Base-by-base conservation (phyloP, 371 early-diverging fungal species). In the Parasitella parasitica region DNA sequence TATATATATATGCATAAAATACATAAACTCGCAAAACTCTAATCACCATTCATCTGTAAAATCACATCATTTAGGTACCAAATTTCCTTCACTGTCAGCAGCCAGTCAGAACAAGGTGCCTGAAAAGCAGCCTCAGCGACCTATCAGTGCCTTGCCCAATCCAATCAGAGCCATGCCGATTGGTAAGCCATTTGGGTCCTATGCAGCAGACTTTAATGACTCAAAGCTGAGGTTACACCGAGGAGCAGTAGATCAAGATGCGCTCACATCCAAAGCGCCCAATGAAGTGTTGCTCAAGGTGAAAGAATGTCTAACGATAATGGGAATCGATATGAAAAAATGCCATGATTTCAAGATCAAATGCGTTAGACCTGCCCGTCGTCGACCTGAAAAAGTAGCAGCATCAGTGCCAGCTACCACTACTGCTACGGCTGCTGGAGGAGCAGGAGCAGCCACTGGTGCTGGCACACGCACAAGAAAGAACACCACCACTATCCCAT, bases 161-260 rank as follows among this genome's bases (percentile, higher is more conserved):
- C 70, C 70, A 12, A 55, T 66, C 16, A 61, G 70, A 41, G 65
- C 59, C 36, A 72, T 64, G 63, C 39, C 60, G 13, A 57, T 59
- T 27, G 62, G 66, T 37, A 69, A 65, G 37, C 60, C 62, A 28
- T 43, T 65, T 13, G 63, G 66, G 16, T 64, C 69, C 15, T 64
- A 65, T 48, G 26, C 49, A 18, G 55, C 39, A n/a, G 28, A 13
- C 36, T 41, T 28, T 28, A 43, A 41, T 28, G 73, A 86, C 39
- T 69, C 75, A 57, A 86, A 90, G 68, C 80, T 93, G 63, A 86
- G 88, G 27, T 80, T 81, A 28, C 91, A 92, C 69, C 88, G 88
- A 56, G 93, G 93, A 51, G 91, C 91, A 8, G 89, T 93, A 5
- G 92, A 91, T 62, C 86, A 89, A 37, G 81, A 85, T 48, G 90